Conservation (phyloP, 345 rosid genomes). For the Eucalyptus rudis region DNA sequence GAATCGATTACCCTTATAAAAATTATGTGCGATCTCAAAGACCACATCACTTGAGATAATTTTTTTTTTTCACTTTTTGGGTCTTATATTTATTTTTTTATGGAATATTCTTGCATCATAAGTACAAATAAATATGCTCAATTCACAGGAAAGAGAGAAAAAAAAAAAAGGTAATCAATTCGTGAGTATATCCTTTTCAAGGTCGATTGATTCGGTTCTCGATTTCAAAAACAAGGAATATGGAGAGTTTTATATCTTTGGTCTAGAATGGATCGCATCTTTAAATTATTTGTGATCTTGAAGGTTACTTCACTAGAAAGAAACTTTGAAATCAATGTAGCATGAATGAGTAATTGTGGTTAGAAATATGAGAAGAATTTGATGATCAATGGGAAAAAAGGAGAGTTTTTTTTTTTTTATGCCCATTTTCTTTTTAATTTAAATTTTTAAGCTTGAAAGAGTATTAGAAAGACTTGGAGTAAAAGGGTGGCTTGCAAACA, state of each 20-base stretch:
- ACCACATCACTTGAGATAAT: background rate
- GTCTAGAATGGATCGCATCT: fast-evolving
- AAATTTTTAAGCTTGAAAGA: background rate
- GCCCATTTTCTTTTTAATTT: no score
- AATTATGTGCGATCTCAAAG: background rate
- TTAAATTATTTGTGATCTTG: no score
- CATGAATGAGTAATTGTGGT: background rate
- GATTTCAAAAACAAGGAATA: background rate
- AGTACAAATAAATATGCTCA: no score
- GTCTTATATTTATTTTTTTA: no score
- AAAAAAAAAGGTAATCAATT: no score
- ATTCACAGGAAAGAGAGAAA: no score
- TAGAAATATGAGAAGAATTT: background rate
- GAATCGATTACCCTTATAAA: background rate
- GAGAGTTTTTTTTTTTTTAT: background rate
- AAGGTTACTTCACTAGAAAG: fast-evolving
- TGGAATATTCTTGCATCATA: no score
- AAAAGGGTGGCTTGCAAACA: background rate
- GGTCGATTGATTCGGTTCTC: no score
- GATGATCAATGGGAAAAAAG: background rate
- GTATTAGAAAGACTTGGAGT: background rate
- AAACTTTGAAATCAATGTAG: no score
- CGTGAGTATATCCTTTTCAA: no score
- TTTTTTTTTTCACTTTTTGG: no score
- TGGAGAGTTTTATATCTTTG: background rate